A percentile compares a stretch with the other conserved stretches of the same genome.
Conservation (phyloP, 176 grass and related monocot genomes). For the Eleusine indica region DNA sequence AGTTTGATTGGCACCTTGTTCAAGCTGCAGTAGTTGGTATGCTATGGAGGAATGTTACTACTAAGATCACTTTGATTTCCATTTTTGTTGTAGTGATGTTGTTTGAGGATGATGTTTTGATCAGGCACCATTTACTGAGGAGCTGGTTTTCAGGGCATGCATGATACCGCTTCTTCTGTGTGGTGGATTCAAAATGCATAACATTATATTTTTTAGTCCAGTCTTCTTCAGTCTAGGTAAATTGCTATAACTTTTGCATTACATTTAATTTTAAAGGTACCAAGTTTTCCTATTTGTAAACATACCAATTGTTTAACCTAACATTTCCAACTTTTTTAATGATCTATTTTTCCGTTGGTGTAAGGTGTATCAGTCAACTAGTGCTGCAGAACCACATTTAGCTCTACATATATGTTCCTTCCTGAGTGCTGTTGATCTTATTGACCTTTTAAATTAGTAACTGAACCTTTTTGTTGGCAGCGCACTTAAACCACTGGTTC, state of each 20-base stretch:
- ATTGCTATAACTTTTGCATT: constrained; percentile 18
- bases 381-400: background rate
- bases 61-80: background rate
- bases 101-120: constrained; percentile 42
- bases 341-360: background rate
- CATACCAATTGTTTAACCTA: background rate
- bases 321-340: background rate
- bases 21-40: constrained; percentile 2
- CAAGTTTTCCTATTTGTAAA: background rate
- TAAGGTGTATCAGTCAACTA: background rate
- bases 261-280: background rate
- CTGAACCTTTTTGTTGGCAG: constrained; percentile 53
- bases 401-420: constrained; percentile 14
- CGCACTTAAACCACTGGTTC: constrained; percentile 85
- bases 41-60: background rate
- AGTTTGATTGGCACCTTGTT: background rate
- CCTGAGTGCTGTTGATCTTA: background rate
- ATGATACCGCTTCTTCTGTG: constrained; percentile 97
- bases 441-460: constrained; percentile 20
- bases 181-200: constrained; percentile 72
- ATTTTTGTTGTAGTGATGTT: constrained; percentile 20
- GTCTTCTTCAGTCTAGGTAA: constrained; percentile 99
- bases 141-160: constrained; percentile 94
- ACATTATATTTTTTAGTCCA: constrained; percentile 83
- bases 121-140: constrained; percentile 93